Percentiles rank a stretch among this genome's conserved stretches.
phyloP scores from a whole-genome alignment of 2,329 filamentous ascomycete genomes.

The Diaporthe sp. region DNA sequence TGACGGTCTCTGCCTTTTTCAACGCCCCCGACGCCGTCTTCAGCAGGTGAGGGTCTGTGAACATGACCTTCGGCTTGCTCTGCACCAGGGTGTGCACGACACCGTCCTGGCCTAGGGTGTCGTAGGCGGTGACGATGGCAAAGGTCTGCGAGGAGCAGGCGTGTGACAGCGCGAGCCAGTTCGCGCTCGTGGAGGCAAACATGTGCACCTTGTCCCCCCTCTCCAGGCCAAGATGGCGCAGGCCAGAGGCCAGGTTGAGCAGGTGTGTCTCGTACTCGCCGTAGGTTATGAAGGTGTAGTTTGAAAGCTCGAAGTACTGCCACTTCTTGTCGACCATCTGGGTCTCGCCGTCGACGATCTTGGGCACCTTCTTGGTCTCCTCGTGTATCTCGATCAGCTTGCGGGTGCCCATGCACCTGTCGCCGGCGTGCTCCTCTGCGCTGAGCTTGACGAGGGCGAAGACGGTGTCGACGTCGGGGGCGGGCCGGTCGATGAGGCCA shows the following conservation, averaged over 20 bases:
- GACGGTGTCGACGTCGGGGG: conserved; percentile 80
- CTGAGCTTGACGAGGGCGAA: conserved; percentile 83
- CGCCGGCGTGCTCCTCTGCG: conserved; percentile 73
- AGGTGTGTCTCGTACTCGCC: conserved; percentile 81
- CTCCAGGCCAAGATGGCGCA: conserved; percentile 80
- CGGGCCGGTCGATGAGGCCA: conserved; percentile 75
- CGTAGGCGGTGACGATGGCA: conserved; percentile 94
- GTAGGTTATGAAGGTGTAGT: conserved; percentile 83
- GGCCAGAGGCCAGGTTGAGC: conserved; percentile 78
- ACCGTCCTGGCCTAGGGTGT: conserved; percentile 88
- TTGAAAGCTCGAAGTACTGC: conserved; percentile 88
- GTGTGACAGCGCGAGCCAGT: conserved; percentile 89
- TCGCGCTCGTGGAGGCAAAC: conserved; percentile 85
- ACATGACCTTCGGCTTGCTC: conserved; percentile 86
- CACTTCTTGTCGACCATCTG: conserved; percentile 90
- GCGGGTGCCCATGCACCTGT: conserved; percentile 78
- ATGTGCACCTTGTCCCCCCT: conserved; percentile 81
- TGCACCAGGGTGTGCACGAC: conserved; percentile 89
- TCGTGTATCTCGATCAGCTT: conserved; percentile 82
- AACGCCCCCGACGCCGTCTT: conserved; percentile 71
- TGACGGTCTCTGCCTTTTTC: conserved; percentile 68
- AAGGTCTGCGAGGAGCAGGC: conserved; percentile 85
- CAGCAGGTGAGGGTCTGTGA: conserved; percentile 85
- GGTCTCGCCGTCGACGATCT: conserved; percentile 85
- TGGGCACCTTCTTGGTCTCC: conserved; percentile 91